Conservation (phyloP, 1,284 basidiomycete genomes). For the Naganishia cerealis region DNA sequence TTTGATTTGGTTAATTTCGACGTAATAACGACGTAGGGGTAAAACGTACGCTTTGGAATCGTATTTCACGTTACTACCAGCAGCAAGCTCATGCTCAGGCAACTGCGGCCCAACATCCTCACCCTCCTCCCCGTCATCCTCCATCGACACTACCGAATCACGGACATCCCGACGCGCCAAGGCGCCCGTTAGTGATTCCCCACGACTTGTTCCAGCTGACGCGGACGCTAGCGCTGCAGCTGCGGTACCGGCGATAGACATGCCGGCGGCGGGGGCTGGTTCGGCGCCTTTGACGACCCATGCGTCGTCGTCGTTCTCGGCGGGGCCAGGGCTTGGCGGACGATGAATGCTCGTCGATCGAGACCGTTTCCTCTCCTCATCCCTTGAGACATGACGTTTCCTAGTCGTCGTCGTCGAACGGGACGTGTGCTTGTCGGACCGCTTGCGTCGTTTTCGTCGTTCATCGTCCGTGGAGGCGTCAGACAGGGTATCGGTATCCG, state of each 20-base stretch:
- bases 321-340: constrained; percentile 11
- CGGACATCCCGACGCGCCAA: neutral
- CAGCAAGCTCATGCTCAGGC: constrained; percentile 37
- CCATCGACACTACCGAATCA: neutral
- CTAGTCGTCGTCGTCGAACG: constrained; percentile 44
- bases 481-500: constrained; percentile 57
- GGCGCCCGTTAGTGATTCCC: constrained; percentile 9
- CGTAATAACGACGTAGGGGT: neutral
- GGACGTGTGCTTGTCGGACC: constrained; percentile 35
- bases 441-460: constrained; percentile 38
- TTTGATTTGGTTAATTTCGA: constrained; percentile 44
- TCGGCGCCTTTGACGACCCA: constrained; percentile 46
- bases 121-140: constrained; percentile 52
- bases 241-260: constrained; percentile 17
- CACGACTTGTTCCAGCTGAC: constrained; percentile 7
- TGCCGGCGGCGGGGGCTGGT: constrained; percentile 29
- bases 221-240: too few relatives aligned
- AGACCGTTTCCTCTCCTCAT: constrained; percentile 23
- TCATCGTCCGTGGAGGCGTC: constrained; percentile 54
- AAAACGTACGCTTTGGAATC: constrained; percentile 39
- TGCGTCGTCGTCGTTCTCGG: constrained; percentile 33
- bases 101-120: constrained; percentile 69
- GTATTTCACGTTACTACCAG: constrained; percentile 38
- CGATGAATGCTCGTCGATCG: neutral
- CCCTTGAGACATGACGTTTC: neutral